Base-by-base conservation (phyloP, 2,329 filamentous ascomycete species). In the Trichoderma semiorbis region DNA sequence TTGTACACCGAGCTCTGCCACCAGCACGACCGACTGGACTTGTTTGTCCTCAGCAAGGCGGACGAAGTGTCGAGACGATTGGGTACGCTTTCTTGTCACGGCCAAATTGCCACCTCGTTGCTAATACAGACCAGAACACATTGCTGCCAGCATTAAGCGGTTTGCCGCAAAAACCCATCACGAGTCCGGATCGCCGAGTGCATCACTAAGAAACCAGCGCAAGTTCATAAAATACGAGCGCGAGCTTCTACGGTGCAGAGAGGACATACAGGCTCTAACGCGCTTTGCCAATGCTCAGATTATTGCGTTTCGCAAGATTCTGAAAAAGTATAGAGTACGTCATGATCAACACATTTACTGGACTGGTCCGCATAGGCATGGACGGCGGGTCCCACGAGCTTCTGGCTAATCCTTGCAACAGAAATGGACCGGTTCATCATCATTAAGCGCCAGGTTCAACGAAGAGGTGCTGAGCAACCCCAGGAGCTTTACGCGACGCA, bases 361-460 rank as follows among this genome's bases (percentile, higher is more conserved):
- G 8, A 6, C 28, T 21, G n/a, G 16, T 12, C 11, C 16, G 32
- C 57, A 16, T 14, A 34, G 16, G n/a, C 16, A 10, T 21, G 5
- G n/a, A 7, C n/a, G 30, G n/a, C 57, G 32, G 28, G 24, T n/a
- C 12, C 50, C 24, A 3, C 18, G 28, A 32, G 43, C 16, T 30
- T 60, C 18, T 43, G 34, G 39, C 67, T 69, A 28, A 69, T 10
- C 57, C 32, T 16, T 14, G 1, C n/a, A n/a, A 69, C 4, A 91
- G 86, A 95, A 94, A 86, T 96, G 93, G 93, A 95, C 93, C 3
- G 90, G 90, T 53, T 94, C 93, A 26, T 85, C 85, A 7, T 85
- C 87, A 0, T 83, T 96, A 26, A 87, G 88, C 73, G 83, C 84
- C 60, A 88, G 90, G 28, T 92, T 96, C 80, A 89, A 88, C 73